A percentile compares a stretch with the other conserved stretches of the same genome.
Evolutionary conservation across 805 yeast genomes (phyloP).

Genomic region (Ogataea populi-albae): DNA sequence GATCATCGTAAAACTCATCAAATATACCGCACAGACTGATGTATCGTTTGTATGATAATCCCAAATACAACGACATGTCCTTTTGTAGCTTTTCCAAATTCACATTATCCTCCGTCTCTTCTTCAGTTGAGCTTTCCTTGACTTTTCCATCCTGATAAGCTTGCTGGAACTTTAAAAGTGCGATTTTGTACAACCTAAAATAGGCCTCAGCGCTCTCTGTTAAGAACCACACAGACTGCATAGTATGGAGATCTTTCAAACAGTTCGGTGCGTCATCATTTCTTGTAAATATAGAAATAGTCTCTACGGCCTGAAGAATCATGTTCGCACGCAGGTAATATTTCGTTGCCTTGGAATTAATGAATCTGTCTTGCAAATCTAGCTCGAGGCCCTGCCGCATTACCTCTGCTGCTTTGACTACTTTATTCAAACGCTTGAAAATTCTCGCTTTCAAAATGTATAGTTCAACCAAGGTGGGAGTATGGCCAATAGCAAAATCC

Average conservation of each 20-base stretch:
- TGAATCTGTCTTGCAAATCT: slow-evolving; percentile 87
- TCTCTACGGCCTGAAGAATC: slow-evolving; percentile 68
- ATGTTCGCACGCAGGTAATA: slow-evolving; percentile 75
- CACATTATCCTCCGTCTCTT: slow-evolving; percentile 29
- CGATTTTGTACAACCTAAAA: slow-evolving; percentile 49
- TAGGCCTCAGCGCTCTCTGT: slow-evolving; percentile 84
- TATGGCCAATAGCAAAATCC: slow-evolving; percentile 61
- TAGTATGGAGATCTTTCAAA: slow-evolving; percentile 75
- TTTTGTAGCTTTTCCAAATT: slow-evolving; percentile 42
- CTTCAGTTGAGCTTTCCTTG: slow-evolving; percentile 15
- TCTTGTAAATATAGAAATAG: slow-evolving; percentile 78
- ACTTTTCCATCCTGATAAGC: background rate
- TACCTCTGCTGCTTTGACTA: slow-evolving; percentile 56
- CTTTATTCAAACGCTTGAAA: slow-evolving; percentile 65
- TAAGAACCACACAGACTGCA: slow-evolving; percentile 92
- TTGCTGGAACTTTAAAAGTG: slow-evolving; percentile 18
- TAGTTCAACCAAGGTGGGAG: slow-evolving; percentile 84
- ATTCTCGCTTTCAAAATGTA: slow-evolving; percentile 79
- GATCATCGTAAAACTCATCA: slow-evolving; percentile 74
- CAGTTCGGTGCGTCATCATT: slow-evolving; percentile 83
- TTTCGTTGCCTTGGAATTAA: slow-evolving; percentile 84
- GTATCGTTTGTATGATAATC: slow-evolving; percentile 79
- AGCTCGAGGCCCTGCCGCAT: slow-evolving; percentile 70
- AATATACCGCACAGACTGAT: slow-evolving; percentile 63
- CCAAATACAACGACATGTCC: slow-evolving; percentile 37